Base-by-base conservation (phyloP, 2,329 filamentous ascomycete species). In the Ceratocystis variospora region DNA sequence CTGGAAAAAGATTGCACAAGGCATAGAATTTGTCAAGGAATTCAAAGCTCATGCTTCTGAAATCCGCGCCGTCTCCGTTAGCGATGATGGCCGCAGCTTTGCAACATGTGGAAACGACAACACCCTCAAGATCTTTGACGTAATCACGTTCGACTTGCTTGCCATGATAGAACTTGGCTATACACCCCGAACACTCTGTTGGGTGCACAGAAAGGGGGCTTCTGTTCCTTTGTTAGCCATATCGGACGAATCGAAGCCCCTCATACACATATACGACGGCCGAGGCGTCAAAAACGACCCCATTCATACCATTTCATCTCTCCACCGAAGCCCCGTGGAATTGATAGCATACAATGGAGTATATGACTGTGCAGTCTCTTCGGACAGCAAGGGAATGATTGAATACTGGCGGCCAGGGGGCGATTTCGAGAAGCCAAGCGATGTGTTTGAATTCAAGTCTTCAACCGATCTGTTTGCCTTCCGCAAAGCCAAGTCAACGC, bases 11-110 rank as follows among this genome's bases (percentile, higher is more conserved):
- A 83, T 89, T 70, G 87, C 85, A 1, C 86, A 89, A 44, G 90
- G 90, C 0, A 89, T 99, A 67, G 95, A 99, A 77, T 99, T 99
- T 73, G 93, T 97, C 64, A 99, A 99, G 77, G 92, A 99, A 77
- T 99, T 96, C 78, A 87, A 87, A 73, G 92, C 94, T 6, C 95
- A 99, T 76, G 81, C 83, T 67, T 89, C 90, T 63, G 90, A 95
- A 73, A 90, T 97, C 73, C 85, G 81, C 68, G 88, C 87, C 33
- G 89, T 94, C 57, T 94, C 87, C 46, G 87, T 89, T 69, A 97
- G 93, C 76, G 83, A 86, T 50, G 94, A 99, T 75, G 94, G 94
- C 0, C 83, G 91, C 72, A 96, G 89, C 75, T 99, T 95, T 79
- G 95, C 93, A 63, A 96, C 91, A 5, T 88, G 87, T 5, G 94